Base-by-base conservation (phyloP, 2,329 filamentous ascomycete genomes). In the Huntiella moniliformis region DNA sequence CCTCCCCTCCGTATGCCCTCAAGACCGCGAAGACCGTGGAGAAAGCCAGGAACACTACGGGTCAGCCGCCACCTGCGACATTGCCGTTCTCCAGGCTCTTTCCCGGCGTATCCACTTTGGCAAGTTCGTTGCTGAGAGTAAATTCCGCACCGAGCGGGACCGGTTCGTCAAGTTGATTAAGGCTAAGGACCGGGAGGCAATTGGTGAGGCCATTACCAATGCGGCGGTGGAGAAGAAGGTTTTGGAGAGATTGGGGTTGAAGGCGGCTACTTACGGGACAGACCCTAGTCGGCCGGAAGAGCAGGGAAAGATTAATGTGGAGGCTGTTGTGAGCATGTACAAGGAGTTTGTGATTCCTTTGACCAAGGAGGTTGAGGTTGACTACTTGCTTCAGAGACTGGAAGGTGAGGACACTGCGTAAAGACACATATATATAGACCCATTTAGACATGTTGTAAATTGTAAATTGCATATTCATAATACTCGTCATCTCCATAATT, bases 291-390 rank as follows among this genome's bases (percentile, higher is more conserved):
- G 74, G 52, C 64, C 64, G 10, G 65, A 67, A 10, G 70, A 68
- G n/a, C 66, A 68, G 47, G 68, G 67, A 52, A 96, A 96, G 71
- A 92, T 98, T 56, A 78, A 96, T 57, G 83, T 82, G 2, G 85
- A 96, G 50, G 87, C 87, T 1, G 85, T 94, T 17, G 84, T 93
- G 44, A 70, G 72, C 52, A 88, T 93, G 80, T 94, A 94, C 65
- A 76, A 77, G 70, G 74, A 94, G 60, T 83, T 82, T 63, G 87
- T 98, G 50, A 98, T 98, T 54, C 91, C 91, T 0, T 63, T 96
- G 60, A 98, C 91, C n/a, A 98, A 98, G 63, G 81, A 86, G 52
- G 88, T 98, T 36, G 91, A 98, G 67, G 86, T 98, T 7, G 91
- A 98, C 56, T 98, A 98, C 60, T 67, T 98, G 54, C 93, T 98